These are phyloP conservation scores for Rhododendron mucronatum DNA, from an alignment of 148 eudicot species.

Conservation along the genomic window DNA sequence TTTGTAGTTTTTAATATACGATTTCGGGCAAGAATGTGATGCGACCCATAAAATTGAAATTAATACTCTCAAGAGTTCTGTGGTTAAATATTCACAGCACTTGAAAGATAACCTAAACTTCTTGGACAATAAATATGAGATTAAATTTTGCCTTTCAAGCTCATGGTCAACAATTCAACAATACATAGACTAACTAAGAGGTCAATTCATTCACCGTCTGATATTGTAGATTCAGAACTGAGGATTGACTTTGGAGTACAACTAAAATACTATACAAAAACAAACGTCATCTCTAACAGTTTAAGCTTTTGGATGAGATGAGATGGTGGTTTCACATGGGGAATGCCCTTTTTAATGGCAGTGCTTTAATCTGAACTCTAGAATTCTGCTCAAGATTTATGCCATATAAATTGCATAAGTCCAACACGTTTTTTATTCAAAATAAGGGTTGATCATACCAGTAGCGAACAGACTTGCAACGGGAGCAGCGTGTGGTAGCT, in stretches of 20 bases:
- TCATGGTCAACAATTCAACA: background rate
- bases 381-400: background rate
- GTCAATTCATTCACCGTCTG: background rate
- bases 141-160: background rate
- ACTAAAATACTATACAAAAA: background rate
- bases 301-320: background rate
- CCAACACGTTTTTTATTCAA: background rate
- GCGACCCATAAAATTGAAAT: background rate
- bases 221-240: background rate
- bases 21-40: background rate
- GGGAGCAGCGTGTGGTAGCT: constrained; percentile 81
- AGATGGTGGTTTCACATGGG: background rate
- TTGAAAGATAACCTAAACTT: background rate
- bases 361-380: background rate
- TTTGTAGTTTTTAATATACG: background rate
- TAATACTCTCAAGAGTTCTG: background rate
- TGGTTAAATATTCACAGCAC: background rate
- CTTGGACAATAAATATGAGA: background rate
- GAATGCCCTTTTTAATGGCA: background rate
- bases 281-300: background rate
- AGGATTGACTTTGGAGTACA: background rate
- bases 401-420: background rate
- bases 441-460: constrained; percentile 48
- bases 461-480: constrained; percentile 88
- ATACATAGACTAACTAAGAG: background rate